Percentiles rank a stretch among this genome's conserved stretches.
Evolutionary conservation across 2,329 filamentous ascomycete species (phyloP).

Genomic region (Alternaria sp.): DNA sequence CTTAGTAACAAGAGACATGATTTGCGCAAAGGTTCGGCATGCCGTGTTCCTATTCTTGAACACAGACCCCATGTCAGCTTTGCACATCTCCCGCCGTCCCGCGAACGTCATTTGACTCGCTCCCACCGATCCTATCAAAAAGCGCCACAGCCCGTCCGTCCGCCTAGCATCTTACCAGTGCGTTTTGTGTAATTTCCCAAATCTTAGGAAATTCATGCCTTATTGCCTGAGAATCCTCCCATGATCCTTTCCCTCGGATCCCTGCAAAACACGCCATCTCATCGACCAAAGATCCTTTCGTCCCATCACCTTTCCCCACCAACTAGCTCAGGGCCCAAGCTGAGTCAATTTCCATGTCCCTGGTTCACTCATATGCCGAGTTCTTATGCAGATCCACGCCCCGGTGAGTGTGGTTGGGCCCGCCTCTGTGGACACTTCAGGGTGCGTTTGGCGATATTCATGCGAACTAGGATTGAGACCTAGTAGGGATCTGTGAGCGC

Average conservation of each 20-base stretch:
- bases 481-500: slow-evolving; percentile 13
- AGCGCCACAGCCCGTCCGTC: not conserved
- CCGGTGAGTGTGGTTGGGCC: not conserved
- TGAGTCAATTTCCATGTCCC: slow-evolving; percentile 6
- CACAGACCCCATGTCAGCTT: slow-evolving; percentile 3
- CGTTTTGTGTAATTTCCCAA: slow-evolving; percentile 6
- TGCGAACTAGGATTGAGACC: slow-evolving; percentile 12
- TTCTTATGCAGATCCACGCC: slow-evolving; percentile 7
- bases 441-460: slow-evolving; percentile 11
- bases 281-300: slow-evolving; percentile 5
- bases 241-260: not conserved
- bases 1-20: not conserved
- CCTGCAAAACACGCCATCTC: slow-evolving; percentile 5
- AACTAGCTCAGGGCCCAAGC: not conserved
- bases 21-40: not conserved
- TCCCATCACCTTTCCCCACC: not conserved
- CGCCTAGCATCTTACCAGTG: not conserved
- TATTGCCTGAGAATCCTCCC: not conserved
- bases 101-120: slow-evolving; percentile 8
- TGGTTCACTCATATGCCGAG: slow-evolving; percentile 1
- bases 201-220: slow-evolving; percentile 4
- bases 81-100: slow-evolving; percentile 11
- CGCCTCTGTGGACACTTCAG: slow-evolving; percentile 1
- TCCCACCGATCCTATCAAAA: not conserved
- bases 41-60: not conserved